Evolutionary conservation across 139 green algal species (phyloP).

Genomic region (Picochlorum sp.): DNA sequence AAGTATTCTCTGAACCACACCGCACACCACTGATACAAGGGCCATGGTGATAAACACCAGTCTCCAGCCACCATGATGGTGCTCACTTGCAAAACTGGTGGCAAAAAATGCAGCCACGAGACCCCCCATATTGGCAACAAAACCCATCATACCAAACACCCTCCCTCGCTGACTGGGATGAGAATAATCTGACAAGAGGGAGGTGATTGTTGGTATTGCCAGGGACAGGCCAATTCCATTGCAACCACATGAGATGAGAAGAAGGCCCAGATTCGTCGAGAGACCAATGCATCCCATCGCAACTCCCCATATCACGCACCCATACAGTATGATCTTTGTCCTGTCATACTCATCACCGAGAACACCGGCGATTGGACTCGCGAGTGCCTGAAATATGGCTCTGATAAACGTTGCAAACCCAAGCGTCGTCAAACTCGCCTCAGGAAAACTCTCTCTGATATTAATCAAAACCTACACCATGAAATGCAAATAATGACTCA

Average conservation of each 20-base stretch:
- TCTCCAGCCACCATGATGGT: conserved; percentile 50
- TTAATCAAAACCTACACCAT: conserved; percentile 53
- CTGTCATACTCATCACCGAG: conserved; percentile 49
- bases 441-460: conserved; percentile 44
- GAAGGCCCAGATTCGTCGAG: conserved; percentile 37
- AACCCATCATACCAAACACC: conserved; percentile 48
- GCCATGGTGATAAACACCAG: conserved; percentile 50
- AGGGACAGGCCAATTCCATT: conserved; percentile 67
- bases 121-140: conserved; percentile 15
- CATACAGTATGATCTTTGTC: conserved; percentile 44
- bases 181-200: conserved; percentile 61
- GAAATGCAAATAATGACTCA: too few species aligned
- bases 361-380: conserved; percentile 25
- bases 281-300: conserved; percentile 58
- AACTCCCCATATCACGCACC: conserved; percentile 63
- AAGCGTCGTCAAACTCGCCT: conserved; percentile 42
- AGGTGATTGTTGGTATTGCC: conserved; percentile 57
- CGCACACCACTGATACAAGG: conserved; percentile 9
- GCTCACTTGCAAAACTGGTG: conserved; percentile 15
- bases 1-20: conserved; percentile 14
- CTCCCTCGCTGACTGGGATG: conserved; percentile 39
- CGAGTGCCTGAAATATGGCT: conserved; percentile 48
- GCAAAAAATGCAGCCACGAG: conserved; percentile 37
- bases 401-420: conserved; percentile 53
- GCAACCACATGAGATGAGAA: conserved; percentile 35